Evolutionary conservation across 2,329 filamentous ascomycete genomes (phyloP), one percentile per base, ranked within the genome.

Genomic region (Pseudogymnoascus sp.): DNA sequence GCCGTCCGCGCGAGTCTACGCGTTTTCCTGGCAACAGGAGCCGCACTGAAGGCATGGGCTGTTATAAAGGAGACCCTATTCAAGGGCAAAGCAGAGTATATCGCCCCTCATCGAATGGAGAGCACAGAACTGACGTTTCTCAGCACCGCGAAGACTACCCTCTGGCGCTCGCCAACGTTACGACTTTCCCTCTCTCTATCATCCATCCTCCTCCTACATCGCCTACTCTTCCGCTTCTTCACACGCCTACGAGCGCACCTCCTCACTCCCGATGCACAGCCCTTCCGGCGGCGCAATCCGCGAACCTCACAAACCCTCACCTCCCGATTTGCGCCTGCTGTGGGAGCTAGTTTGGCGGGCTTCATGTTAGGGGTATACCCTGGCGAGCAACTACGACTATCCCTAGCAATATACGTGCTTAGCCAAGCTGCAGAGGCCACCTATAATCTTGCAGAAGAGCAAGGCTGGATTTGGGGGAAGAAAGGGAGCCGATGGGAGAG

Each of bases 161-260:
- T 85, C 14, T 81, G 84, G 76, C 84, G 82, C 66, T 91, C 87
- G 0, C 80, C 87, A 0, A 88, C 89, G 23, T 79, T 94, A 60
- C 84, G 92, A 63, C 80, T 96, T 8, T 93, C 92, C 0, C 79
- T 92, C 7, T 94, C 91, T 0, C 81, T 97, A 12, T 92, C 92
- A 14, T 83, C 90, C 2, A 91, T 97, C 66, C 82, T 97, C 18
- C 84, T 97, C 47, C 84, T 96, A 65, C 94, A 99, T 74, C 86
- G 94, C 31, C 80, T 96, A 0, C 85, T 97, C 25, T 91, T 93
- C 77, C 90, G 93, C 64, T 96, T 97, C 80, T 90, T 97, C 70
- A 84, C 84, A 25, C 85, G 91, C 28, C 79, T 97, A 47, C 87
- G 93, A 59, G 80, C 83, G 1, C 91, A 91, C 67, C 80, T 99